Conservation (phyloP, 805 yeast genomes). For the Myxozyma lipomycoides region DNA sequence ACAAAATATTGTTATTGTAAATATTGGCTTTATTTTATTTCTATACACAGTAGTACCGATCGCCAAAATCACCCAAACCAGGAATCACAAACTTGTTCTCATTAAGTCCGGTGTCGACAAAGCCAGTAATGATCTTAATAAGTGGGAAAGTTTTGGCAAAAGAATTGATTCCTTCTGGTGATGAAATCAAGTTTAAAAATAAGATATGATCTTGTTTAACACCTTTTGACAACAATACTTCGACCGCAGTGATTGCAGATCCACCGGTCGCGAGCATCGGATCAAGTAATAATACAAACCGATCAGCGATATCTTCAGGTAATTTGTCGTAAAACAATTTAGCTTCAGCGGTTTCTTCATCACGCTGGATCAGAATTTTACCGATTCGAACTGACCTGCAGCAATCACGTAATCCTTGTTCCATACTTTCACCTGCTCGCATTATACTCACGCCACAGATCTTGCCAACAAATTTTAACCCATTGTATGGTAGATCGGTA, state of each 20-base stretch:
- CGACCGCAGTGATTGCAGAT: conserved; percentile 94
- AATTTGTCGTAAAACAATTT: conserved; percentile 88
- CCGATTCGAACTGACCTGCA: conserved; percentile 96
- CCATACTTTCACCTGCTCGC: conserved; percentile 99
- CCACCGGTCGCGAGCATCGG: conserved; percentile 99
- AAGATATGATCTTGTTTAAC: conserved; percentile 82
- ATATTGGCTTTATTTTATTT: no score
- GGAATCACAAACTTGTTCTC: conserved; percentile 79
- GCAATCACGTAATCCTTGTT: conserved; percentile 95
- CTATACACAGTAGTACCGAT: conserved; percentile 90
- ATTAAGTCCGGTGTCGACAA: conserved; percentile 81
- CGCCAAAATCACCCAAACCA: conserved; percentile 97
- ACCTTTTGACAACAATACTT: conserved; percentile 80
- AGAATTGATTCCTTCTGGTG: conserved; percentile 87
- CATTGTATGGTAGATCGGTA: conserved; percentile 65
- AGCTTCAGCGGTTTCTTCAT: conserved; percentile 94
- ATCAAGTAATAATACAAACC: conserved; percentile 87
- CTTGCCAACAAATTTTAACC: conserved; percentile 80
- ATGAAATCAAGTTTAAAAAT: conserved; percentile 85
- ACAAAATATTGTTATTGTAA: no score
- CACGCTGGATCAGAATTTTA: conserved; percentile 93
- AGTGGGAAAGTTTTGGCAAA: conserved; percentile 77
- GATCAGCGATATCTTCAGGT: conserved; percentile 83
- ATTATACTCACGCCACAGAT: conserved; percentile 98
- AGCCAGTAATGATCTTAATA: conserved; percentile 88